Conservation (phyloP, 139 green algal species). For the Chlorella sp. region DNA sequence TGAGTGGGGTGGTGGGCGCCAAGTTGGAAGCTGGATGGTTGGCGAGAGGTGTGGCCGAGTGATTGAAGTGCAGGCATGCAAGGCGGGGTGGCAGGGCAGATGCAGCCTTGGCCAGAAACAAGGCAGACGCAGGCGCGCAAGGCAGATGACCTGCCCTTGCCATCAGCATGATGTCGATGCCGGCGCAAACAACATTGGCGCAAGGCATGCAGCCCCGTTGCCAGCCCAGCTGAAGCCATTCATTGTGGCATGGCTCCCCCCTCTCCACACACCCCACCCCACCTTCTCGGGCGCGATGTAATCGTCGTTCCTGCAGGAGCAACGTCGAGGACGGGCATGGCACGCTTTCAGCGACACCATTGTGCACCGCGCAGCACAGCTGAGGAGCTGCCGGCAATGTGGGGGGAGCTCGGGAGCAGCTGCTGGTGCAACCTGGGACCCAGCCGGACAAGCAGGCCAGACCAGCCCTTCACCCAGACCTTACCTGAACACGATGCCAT, state of each 20-base stretch:
- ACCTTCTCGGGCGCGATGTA: constrained; percentile 83
- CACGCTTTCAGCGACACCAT: not conserved
- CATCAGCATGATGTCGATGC: not conserved
- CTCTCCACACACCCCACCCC: no score
- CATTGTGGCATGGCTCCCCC: no score
- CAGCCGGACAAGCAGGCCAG: not conserved
- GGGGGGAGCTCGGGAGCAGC: no score
- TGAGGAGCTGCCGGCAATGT: no score
- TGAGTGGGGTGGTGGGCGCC: not conserved
- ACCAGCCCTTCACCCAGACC: not conserved
- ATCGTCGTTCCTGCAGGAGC: constrained; percentile 72
- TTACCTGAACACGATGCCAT: constrained; percentile 69
- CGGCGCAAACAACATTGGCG: no score
- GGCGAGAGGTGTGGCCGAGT: not conserved
- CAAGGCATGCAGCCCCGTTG: no score
- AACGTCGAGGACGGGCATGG: not conserved
- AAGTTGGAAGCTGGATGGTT: not conserved
- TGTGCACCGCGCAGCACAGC: no score
- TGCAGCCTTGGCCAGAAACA: not conserved
- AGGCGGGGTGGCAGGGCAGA: not conserved
- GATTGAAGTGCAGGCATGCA: not conserved
- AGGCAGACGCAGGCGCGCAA: no score
- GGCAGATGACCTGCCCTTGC: not conserved
- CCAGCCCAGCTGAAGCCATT: no score
- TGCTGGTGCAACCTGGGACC: not conserved